Conservation (phyloP, 371 early-diverging fungal species). For the Lichtheimia corymbifera region DNA sequence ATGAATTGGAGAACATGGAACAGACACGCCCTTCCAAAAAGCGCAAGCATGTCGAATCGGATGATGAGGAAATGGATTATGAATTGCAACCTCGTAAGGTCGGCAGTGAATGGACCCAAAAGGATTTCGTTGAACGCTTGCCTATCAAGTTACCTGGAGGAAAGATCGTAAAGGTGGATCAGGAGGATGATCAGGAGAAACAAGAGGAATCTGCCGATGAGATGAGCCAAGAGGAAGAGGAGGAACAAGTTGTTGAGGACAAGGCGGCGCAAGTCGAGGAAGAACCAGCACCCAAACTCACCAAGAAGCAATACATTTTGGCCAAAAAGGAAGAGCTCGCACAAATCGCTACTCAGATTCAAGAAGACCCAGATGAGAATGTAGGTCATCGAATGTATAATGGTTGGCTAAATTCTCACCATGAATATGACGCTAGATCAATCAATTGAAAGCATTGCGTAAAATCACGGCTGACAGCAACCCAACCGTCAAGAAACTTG, state of each 20-base stretch:
- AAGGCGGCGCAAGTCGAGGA: constrained; percentile 12
- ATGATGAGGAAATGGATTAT: constrained; percentile 67
- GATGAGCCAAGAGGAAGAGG: constrained; percentile 20
- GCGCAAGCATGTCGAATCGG: constrained; percentile 36
- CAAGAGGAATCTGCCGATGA: constrained; percentile 2
- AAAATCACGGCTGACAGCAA: constrained; percentile 58
- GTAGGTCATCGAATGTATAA: constrained; percentile 28
- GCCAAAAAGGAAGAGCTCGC: constrained; percentile 82
- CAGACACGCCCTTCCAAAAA: constrained; percentile 13
- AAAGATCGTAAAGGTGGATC: constrained; percentile 37
- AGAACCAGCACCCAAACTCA: constrained; percentile 16
- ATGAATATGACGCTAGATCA: not conserved
- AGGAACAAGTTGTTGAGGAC: constrained; percentile 8
- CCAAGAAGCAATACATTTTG: constrained; percentile 60
- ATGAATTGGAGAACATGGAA: constrained; percentile 17
- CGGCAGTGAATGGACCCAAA: constrained; percentile 53
- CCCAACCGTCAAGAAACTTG: constrained; percentile 66
- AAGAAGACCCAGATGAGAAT: constrained; percentile 81
- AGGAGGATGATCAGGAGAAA: constrained; percentile 28
- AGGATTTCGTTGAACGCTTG: constrained; percentile 51
- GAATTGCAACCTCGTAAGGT: constrained; percentile 60
- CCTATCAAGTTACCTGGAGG: constrained; percentile 72
- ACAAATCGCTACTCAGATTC: constrained; percentile 66
- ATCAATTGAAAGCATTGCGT: constrained; percentile 62
- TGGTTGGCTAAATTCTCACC: not conserved